Base-by-base conservation (phyloP, 177 flowering plant genomes). In the Vitis hybrid region DNA sequence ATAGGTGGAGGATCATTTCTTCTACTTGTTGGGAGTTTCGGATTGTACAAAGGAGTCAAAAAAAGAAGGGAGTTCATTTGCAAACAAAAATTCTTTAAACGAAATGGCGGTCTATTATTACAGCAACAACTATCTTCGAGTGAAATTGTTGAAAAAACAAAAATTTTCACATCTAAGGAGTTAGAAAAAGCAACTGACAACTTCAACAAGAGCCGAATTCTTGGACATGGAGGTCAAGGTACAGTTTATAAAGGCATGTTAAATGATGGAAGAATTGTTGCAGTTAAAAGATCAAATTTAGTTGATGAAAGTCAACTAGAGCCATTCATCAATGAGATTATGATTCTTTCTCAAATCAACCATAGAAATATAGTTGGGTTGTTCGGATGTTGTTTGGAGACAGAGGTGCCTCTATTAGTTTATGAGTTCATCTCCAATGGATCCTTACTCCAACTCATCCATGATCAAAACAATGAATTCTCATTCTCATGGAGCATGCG, bases 391-490 rank as follows among this genome's bases (percentile, higher is more conserved):
- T 39, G 48, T 7, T 39, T 39, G 48, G 75, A 73, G 62, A 73
- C 75, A 6, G 68, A 74, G 18, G 72, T 74, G 45, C 76, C 76
- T 14, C 11, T 74, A 1, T 50, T 74, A 1, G 76, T 74, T 15
- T 74, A 74, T 55, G 76, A 74, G 34, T 69, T 56, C 65, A 57
- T 74, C 0, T 58, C 72, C 9, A 74, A 74, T 57, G 76, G 76
- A 15, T 69, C 57, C 8, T 64, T 74, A 49, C 21, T 8, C 15
- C 59, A 64, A 10, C 19, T 45, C 50, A 18, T 68, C 55, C 64
- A 69, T 51, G 51, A 63, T 3, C 39, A 62, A 14, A 18, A 30
- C 10, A 50, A 71, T 3, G 64, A 74, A 2, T 49, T 68, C 19
- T 34, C 67, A 21, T 21, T 69, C 6, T 39, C 76, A 2, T 74